These are phyloP conservation scores for Plantago elongata DNA, from an alignment of 257 asterid species.

Conservation along the genomic window DNA sequence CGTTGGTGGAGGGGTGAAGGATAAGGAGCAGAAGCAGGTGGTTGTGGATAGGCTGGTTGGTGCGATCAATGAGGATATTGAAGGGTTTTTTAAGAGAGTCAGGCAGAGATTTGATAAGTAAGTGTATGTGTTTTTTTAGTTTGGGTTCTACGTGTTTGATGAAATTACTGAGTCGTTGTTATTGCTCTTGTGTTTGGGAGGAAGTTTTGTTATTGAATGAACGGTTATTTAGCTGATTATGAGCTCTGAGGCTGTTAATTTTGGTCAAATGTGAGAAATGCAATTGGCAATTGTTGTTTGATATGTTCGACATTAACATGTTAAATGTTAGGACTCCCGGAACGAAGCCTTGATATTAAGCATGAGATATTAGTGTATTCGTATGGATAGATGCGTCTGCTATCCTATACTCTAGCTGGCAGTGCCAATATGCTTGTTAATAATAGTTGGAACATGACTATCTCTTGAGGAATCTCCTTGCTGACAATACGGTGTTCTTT, in stretches of 20 bases:
- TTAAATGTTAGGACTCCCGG: too few species aligned
- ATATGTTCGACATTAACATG: too few species aligned
- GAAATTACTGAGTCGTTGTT: background rate
- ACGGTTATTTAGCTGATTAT: background rate
- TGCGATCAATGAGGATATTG: slow-evolving; percentile 51
- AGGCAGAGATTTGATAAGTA: slow-evolving; percentile 79
- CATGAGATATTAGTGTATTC: too few species aligned
- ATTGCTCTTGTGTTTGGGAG: background rate
- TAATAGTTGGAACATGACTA: background rate
- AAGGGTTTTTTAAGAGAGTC: slow-evolving; percentile 53
- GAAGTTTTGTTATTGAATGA: background rate
- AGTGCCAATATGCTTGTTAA: background rate
- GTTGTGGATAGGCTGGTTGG: slow-evolving; percentile 53
- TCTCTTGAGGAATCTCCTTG: background rate
- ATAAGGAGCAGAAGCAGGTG: slow-evolving; percentile 36
- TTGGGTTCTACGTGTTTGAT: background rate
- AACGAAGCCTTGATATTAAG: too few species aligned
- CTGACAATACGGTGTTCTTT: background rate
- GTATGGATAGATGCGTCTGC: too few species aligned
- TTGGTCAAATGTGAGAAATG: background rate
- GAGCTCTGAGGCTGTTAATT: background rate
- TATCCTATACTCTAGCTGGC: background rate
- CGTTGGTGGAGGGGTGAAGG: slow-evolving; percentile 41
- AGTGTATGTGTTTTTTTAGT: slow-evolving; percentile 24
- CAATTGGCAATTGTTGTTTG: background rate